Percentiles rank a stretch among this genome's conserved stretches.
phyloP scores from a whole-genome alignment of 176 grass and related monocot species.

The Puya raimondii region DNA sequence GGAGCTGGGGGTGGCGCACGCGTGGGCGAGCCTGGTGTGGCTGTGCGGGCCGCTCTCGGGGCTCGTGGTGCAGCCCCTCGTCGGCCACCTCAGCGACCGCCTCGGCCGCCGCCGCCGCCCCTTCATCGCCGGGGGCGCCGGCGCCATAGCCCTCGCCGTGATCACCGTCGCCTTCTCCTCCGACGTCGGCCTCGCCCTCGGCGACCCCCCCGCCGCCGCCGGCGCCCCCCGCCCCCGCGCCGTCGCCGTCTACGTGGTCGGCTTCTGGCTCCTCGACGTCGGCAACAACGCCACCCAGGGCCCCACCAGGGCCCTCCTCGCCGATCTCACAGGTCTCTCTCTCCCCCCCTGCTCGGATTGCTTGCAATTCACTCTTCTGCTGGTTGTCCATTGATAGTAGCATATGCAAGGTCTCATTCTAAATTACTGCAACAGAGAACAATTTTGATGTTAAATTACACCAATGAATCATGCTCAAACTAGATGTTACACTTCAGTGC shows the following conservation, averaged over 20 bases:
- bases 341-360: neutral
- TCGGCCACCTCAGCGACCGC: slow-evolving; percentile 66
- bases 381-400: neutral
- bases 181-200: slow-evolving; percentile 46
- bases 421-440: too few species aligned
- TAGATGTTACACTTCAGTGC: too few species aligned
- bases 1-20: slow-evolving; percentile 72
- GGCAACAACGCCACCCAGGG: slow-evolving; percentile 86
- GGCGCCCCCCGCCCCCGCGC: slow-evolving; percentile 30
- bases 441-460: too few species aligned
- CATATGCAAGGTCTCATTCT: too few species aligned
- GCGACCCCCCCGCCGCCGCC: slow-evolving; percentile 55
- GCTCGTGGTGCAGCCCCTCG: slow-evolving; percentile 68
- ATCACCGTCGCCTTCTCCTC: slow-evolving; percentile 58
- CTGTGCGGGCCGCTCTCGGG: slow-evolving; percentile 73
- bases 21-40: slow-evolving; percentile 77
- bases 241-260: slow-evolving; percentile 58
- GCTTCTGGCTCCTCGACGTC: slow-evolving; percentile 82
- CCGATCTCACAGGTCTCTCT: slow-evolving; percentile 63
- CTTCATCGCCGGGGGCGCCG: slow-evolving; percentile 56
- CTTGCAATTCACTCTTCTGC: neutral
- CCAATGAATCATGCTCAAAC: too few species aligned
- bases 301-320: slow-evolving; percentile 66
- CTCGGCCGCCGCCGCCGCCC: slow-evolving; percentile 42
- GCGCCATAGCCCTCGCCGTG: slow-evolving; percentile 30